Evolutionary conservation across 2,329 filamentous ascomycete genomes (phyloP).

Genomic region (Mycosphaerella sp.): DNA sequence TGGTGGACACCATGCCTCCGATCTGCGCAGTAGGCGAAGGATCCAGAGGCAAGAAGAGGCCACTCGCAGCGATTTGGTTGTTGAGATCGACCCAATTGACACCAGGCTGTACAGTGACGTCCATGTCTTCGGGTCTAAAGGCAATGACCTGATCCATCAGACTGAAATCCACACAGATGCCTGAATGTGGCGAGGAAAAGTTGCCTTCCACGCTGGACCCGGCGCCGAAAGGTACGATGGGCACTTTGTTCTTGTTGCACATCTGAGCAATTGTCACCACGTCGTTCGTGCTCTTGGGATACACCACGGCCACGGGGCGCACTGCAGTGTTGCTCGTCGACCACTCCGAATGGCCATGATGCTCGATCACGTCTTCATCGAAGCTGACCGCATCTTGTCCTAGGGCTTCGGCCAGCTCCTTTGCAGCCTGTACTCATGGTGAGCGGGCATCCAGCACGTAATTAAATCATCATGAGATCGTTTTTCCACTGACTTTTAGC

Average conservation of each 20-base stretch:
- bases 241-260: constrained; percentile 16
- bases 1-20: constrained; percentile 76
- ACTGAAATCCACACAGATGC: constrained; percentile 82
- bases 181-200: constrained; percentile 79
- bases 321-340: constrained; percentile 17
- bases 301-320: constrained; percentile 21
- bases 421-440: constrained; percentile 10
- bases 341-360: constrained; percentile 22
- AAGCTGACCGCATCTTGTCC: constrained; percentile 18
- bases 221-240: constrained; percentile 21
- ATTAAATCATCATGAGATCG: not conserved
- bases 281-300: constrained; percentile 16
- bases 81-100: constrained; percentile 92
- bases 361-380: constrained; percentile 22
- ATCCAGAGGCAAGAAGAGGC: constrained; percentile 86
- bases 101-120: constrained; percentile 83
- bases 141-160: constrained; percentile 77
- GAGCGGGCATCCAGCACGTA: not conserved
- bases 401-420: constrained; percentile 11
- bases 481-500: constrained; percentile 11
- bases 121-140: constrained; percentile 82
- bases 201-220: constrained; percentile 63
- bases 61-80: constrained; percentile 61
- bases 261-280: constrained; percentile 15
- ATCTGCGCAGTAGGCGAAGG: constrained; percentile 71